Conservation (phyloP, 192 early-diverging fungal species). For the Martensiomyces pterosporus region DNA sequence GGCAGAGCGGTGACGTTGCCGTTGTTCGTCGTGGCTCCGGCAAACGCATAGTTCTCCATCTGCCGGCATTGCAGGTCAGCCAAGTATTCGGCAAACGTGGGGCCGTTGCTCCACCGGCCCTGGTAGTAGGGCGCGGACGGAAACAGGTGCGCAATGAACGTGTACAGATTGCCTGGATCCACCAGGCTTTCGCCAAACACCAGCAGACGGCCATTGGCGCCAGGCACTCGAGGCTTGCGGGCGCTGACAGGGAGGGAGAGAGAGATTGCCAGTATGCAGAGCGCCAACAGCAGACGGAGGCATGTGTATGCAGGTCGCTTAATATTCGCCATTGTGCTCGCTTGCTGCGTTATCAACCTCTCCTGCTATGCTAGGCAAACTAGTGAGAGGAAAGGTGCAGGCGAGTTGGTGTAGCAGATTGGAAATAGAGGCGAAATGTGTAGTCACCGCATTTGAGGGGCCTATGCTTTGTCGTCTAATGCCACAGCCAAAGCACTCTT, state of each 20-base stretch:
- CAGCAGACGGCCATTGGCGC: conserved; percentile 38
- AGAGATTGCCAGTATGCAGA: too few relatives aligned
- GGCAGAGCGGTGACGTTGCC: conserved; percentile 47
- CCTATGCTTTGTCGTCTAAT: too few relatives aligned
- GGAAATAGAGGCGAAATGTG: too few relatives aligned
- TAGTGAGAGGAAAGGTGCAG: too few relatives aligned
- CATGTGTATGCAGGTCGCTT: too few relatives aligned
- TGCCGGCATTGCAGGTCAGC: conserved; percentile 37
- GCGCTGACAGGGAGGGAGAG: conserved; percentile 1
- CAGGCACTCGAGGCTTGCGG: conserved; percentile 43
- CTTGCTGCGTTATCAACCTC: too few relatives aligned
- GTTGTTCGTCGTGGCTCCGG: conserved; percentile 45
- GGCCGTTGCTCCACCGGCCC: conserved; percentile 49
- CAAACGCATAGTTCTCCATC: conserved; percentile 52
- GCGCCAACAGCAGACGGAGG: too few relatives aligned
- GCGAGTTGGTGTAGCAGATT: too few relatives aligned
- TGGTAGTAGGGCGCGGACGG: conserved; percentile 48
- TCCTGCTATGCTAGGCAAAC: too few relatives aligned
- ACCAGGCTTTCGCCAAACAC: conserved; percentile 50
- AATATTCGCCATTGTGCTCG: too few relatives aligned
- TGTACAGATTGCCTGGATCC: conserved; percentile 47
- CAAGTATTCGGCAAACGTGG: conserved; percentile 48
- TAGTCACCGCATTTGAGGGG: too few relatives aligned
- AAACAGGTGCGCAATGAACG: conserved; percentile 42
- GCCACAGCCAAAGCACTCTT: too few relatives aligned